Conservation (phyloP, 192 early-diverging fungal species). For the Entrophospora sp. region DNA sequence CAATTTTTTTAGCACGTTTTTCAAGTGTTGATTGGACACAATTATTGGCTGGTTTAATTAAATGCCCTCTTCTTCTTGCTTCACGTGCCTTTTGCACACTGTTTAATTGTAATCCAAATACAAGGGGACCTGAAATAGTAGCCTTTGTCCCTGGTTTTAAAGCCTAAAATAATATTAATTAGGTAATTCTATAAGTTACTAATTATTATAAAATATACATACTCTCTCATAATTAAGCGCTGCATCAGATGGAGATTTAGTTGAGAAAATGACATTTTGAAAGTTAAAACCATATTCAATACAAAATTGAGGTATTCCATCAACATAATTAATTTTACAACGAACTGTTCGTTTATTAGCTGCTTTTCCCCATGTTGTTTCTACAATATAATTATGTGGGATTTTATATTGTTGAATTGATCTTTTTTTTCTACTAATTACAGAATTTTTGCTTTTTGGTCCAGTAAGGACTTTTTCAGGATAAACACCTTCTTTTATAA, state of each 20-base stretch:
- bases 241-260: neutral
- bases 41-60: neutral
- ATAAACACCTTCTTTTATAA: constrained; percentile 1
- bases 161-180: neutral
- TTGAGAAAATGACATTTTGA: neutral
- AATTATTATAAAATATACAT: neutral
- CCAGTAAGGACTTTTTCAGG: neutral
- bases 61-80: neutral
- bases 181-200: too few species aligned
- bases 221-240: neutral
- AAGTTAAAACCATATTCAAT: neutral
- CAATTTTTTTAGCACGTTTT: neutral
- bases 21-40: neutral
- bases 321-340: neutral
- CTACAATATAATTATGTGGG: neutral
- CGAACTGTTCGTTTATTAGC: neutral
- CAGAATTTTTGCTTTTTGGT: neutral
- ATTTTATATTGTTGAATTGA: neutral
- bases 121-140: neutral
- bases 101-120: neutral
- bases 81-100: neutral
- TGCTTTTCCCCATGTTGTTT: neutral
- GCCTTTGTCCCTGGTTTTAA: neutral
- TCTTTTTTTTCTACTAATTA: neutral
- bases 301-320: neutral